These are phyloP conservation scores for Suhomyces guaymorum DNA, from an alignment of 1,139 yeast genomes.

Conservation along the genomic window DNA sequence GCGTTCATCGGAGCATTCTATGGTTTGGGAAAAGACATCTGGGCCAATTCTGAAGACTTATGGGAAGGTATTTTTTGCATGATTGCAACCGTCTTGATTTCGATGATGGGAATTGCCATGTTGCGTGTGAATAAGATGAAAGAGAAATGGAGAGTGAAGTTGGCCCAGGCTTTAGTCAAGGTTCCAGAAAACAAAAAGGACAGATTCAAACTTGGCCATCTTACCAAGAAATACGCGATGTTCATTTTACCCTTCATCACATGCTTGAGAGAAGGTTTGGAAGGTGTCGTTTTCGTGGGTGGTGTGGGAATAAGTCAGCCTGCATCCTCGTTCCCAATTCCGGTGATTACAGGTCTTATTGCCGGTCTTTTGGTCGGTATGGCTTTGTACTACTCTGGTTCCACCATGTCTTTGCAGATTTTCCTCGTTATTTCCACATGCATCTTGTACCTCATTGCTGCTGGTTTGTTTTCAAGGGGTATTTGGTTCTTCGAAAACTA, in stretches of 20 bases:
- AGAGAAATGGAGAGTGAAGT: constrained; percentile 51
- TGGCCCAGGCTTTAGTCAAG: constrained; percentile 39
- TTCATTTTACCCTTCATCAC: constrained; percentile 47
- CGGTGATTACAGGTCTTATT: constrained; percentile 37
- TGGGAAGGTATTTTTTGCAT: constrained; percentile 33
- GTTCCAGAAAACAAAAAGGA: constrained; percentile 16
- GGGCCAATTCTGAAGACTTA: constrained; percentile 27
- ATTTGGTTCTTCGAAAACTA: constrained; percentile 82
- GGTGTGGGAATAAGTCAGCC: constrained; percentile 48
- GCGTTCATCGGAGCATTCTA: constrained; percentile 28
- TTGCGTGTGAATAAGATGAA: constrained; percentile 41
- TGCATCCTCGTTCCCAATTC: constrained; percentile 40
- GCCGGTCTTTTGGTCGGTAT: constrained; percentile 39
- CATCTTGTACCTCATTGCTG: constrained; percentile 45
- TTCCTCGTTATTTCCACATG: constrained; percentile 45
- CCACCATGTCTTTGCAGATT: constrained; percentile 42
- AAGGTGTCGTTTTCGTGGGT: constrained; percentile 50
- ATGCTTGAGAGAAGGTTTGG: constrained; percentile 49
- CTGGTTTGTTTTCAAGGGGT: constrained; percentile 58
- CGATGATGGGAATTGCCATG: constrained; percentile 31
- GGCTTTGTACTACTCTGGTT: constrained; percentile 42
- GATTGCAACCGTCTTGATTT: constrained; percentile 27
- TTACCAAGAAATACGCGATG: constrained; percentile 37
- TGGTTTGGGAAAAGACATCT: constrained; percentile 23
- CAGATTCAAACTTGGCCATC: constrained; percentile 23